These are phyloP conservation scores for Chalaropsis ovoidea DNA, from an alignment of 2,329 filamentous ascomycete species.

Conservation along the genomic window DNA sequence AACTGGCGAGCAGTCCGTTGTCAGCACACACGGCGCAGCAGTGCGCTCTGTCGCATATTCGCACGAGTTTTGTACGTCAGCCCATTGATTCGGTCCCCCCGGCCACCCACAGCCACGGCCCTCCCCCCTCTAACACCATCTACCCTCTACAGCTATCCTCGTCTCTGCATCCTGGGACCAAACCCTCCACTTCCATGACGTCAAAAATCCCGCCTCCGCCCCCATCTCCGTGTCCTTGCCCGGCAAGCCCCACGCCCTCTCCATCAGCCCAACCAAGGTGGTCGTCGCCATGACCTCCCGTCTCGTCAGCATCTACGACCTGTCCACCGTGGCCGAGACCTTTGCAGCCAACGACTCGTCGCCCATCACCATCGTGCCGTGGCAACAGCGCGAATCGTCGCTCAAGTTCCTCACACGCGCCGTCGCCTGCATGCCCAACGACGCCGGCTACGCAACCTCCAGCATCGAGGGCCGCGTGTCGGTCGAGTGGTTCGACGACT, in stretches of 20 bases:
- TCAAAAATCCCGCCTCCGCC: slow-evolving; percentile 37
- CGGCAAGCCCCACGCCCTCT: slow-evolving; percentile 81
- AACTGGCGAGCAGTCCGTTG: slow-evolving; percentile 58
- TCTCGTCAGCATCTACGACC: slow-evolving; percentile 88
- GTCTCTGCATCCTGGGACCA: slow-evolving; percentile 90
- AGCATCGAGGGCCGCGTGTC: slow-evolving; percentile 93
- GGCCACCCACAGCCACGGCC: background rate
- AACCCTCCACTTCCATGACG: slow-evolving; percentile 74
- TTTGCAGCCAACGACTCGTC: slow-evolving; percentile 42
- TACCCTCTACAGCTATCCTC: slow-evolving; percentile 49
- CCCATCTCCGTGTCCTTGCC: slow-evolving; percentile 62
- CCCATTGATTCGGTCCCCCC: background rate
- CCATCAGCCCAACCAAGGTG: slow-evolving; percentile 65
- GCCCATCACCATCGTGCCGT: slow-evolving; percentile 54
- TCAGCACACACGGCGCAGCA: slow-evolving; percentile 69
- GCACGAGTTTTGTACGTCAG: slow-evolving; percentile 50
- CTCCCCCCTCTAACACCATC: slow-evolving; percentile 1
- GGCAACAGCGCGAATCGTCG: slow-evolving; percentile 87
- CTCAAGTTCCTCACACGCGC: slow-evolving; percentile 93
- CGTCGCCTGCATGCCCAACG: slow-evolving; percentile 92
- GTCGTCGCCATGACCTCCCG: slow-evolving; percentile 94
- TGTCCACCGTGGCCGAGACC: slow-evolving; percentile 53
- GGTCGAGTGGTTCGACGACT: slow-evolving; percentile 96
- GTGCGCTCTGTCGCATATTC: slow-evolving; percentile 81
- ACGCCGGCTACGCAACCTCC: slow-evolving; percentile 82